Conservation (phyloP, 805 yeast species). For the Citeromyces matritensis region DNA sequence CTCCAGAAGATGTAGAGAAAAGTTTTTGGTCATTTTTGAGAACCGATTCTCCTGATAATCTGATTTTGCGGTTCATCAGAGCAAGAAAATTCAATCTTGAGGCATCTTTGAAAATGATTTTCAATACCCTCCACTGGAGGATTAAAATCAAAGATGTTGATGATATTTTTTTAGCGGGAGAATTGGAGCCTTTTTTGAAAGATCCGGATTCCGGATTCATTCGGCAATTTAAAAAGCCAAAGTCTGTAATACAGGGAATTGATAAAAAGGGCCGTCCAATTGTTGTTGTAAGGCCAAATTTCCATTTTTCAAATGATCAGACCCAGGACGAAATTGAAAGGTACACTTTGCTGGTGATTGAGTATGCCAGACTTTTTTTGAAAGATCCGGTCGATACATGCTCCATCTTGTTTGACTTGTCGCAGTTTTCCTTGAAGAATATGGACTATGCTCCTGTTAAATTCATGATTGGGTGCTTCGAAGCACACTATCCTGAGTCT, state of each 20-base stretch:
- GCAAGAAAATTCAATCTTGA: conserved; percentile 80
- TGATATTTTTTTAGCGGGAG: conserved; percentile 54
- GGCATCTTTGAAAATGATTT: conserved; percentile 54
- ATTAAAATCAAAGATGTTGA: conserved; percentile 43
- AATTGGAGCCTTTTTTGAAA: conserved; percentile 37
- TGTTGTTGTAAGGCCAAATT: conserved; percentile 65
- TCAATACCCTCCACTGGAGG: conserved; percentile 71
- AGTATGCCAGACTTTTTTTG: conserved; percentile 63
- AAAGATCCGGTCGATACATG: conserved; percentile 69
- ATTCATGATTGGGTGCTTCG: conserved; percentile 78
- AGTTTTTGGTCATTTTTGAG: conserved; percentile 49
- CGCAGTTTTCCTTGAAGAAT: conserved; percentile 76
- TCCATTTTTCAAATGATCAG: conserved; percentile 59
- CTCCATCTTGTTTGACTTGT: conserved; percentile 72
- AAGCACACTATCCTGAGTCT: conserved; percentile 93
- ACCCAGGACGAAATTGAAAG: conserved; percentile 56
- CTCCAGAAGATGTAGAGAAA: conserved; percentile 32
- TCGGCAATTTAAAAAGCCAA: conserved; percentile 45
- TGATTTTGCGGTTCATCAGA: conserved; percentile 59
- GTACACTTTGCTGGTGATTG: conserved; percentile 66
- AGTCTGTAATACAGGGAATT: conserved; percentile 60
- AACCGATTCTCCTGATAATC: conserved; percentile 72
- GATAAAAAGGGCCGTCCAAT: conserved; percentile 70
- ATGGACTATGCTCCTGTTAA: conserved; percentile 91
- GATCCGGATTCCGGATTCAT: conserved; percentile 27